Percentiles rank a stretch among this genome's conserved stretches.
These are phyloP conservation scores for Clavariopsis aquatica DNA, from an alignment of 495 filamentous ascomycete genomes.

Conservation along the genomic window DNA sequence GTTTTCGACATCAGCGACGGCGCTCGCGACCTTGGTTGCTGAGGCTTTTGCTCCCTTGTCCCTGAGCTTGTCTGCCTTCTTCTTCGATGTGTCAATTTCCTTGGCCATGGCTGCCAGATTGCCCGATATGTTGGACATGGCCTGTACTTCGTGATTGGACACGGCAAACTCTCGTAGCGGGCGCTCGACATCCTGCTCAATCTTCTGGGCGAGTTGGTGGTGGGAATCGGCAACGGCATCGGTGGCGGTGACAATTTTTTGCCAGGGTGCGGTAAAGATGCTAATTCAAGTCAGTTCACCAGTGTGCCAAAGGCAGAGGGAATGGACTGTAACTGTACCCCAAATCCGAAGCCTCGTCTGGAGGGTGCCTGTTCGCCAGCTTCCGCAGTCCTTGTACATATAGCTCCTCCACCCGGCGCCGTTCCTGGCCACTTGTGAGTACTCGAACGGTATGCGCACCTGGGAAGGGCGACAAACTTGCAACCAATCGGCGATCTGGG, in stretches of 20 bases:
- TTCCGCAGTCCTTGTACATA: slow-evolving; percentile 86
- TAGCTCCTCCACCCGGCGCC: slow-evolving; percentile 85
- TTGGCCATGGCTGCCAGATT: slow-evolving; percentile 80
- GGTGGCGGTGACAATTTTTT: slow-evolving; percentile 79
- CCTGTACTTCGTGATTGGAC: slow-evolving; percentile 79
- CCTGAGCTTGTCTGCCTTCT: slow-evolving; percentile 82
- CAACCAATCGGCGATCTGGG: slow-evolving; percentile 94
- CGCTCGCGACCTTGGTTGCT: slow-evolving; percentile 75
- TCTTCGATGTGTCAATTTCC: slow-evolving; percentile 79
- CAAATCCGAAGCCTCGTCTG: slow-evolving; percentile 73
- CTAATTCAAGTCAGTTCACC: slow-evolving; percentile 51
- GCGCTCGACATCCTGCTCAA: slow-evolving; percentile 88
- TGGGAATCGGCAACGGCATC: slow-evolving; percentile 83
- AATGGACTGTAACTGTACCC: slow-evolving; percentile 64
- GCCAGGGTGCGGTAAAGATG: slow-evolving; percentile 89
- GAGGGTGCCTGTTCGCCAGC: slow-evolving; percentile 67
- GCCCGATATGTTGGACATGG: slow-evolving; percentile 77
- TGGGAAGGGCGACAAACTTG: slow-evolving; percentile 58
- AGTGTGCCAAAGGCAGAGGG: not conserved
- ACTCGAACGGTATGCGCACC: not conserved
- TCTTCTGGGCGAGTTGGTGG: slow-evolving; percentile 74
- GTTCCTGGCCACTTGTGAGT: slow-evolving; percentile 63
- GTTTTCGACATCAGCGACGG: slow-evolving; percentile 70
- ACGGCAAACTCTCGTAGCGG: slow-evolving; percentile 72
- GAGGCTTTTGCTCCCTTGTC: slow-evolving; percentile 78